Evolutionary conservation across 75 land plant species (phyloP), one percentile per base, ranked within the genome.

Genomic region (Adiantum capillusveneris): DNA sequence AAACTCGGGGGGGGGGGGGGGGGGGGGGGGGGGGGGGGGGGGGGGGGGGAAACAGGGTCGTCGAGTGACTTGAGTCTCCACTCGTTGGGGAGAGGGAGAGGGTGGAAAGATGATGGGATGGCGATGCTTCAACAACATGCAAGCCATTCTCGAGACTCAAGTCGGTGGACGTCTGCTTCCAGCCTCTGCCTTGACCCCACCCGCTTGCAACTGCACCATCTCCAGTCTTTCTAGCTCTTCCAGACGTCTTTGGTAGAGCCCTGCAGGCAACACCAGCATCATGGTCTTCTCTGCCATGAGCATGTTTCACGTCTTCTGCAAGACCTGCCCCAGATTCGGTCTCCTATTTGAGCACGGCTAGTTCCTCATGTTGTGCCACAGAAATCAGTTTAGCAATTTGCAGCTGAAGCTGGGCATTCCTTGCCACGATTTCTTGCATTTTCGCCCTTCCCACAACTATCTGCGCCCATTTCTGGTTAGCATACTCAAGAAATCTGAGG

Each of bases 251-350:
- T 3, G 50, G 18, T 21, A 5, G 50, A 46, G 12, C 6, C 14
- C 22, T 46, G n/a, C n/a, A n/a, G 50, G 50, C 50, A 21, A 3
- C 50, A 46, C 5, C 13, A 46, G 26, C 44, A 34, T 1, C 9
- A 45, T 6, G 45, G 52, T 25, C 6, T 20, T 25, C 52, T 67
- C 21, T 62, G 36, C 9, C 60, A 50, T 21, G 75, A 68, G 3
- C 70, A 54, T 21, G 50, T 62, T 76, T n/a, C 65, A 16, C 12
- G 39, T 76, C 26, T 56, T 27, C 42, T 65, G 70, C 28, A 71
- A 76, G 70, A 64, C 70, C 29, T 58, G 72, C 29, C 56, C 76
- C 2, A 69, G 73, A 14, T 76, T 59, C 53, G 56, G 44, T 56
- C 44, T 76, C 29, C 76, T 43, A 25, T 39, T 76, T 25, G 20